These are phyloP conservation scores for Aspergillus thermomutatus DNA, from an alignment of 2,329 filamentous ascomycete species.

Conservation along the genomic window DNA sequence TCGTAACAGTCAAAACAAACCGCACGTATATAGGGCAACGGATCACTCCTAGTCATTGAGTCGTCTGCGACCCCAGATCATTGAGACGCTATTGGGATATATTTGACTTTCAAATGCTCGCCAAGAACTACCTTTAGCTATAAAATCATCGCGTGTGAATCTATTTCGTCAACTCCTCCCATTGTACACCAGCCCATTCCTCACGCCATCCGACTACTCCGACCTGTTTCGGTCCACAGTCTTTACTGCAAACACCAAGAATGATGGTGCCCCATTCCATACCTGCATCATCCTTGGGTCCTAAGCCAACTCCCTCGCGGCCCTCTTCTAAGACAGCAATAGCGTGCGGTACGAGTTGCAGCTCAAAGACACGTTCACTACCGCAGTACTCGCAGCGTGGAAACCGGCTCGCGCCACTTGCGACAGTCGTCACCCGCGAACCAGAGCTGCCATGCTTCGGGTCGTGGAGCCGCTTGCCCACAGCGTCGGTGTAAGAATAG, in stretches of 20 bases:
- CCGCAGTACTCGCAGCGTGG: conserved; percentile 77
- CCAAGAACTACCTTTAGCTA: too few relatives aligned
- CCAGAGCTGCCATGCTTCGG: conserved; percentile 16
- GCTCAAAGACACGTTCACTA: conserved; percentile 74
- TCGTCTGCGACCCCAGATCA: neutral
- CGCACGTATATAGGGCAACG: neutral
- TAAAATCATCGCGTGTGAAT: neutral
- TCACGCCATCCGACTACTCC: conserved; percentile 76
- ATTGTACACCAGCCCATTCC: conserved; percentile 98
- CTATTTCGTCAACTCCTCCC: conserved; percentile 65
- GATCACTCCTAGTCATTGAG: neutral
- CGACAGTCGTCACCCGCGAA: conserved; percentile 24
- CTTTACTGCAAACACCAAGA: conserved; percentile 74
- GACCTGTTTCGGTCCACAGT: conserved; percentile 65
- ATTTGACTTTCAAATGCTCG: neutral
- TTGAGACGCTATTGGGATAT: neutral
- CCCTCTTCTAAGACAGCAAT: conserved; percentile 82
- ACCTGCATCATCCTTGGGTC: conserved; percentile 61
- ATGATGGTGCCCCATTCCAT: conserved; percentile 99
- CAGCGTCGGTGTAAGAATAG: conserved; percentile 72
- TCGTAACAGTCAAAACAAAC: neutral
- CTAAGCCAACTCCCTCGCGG: conserved; percentile 59
- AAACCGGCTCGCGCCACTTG: conserved; percentile 46
- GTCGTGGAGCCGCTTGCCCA: conserved; percentile 62
- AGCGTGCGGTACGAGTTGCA: conserved; percentile 86